These are phyloP conservation scores for Salvia hispanica DNA, from an alignment of 257 asterid species.

Conservation along the genomic window DNA sequence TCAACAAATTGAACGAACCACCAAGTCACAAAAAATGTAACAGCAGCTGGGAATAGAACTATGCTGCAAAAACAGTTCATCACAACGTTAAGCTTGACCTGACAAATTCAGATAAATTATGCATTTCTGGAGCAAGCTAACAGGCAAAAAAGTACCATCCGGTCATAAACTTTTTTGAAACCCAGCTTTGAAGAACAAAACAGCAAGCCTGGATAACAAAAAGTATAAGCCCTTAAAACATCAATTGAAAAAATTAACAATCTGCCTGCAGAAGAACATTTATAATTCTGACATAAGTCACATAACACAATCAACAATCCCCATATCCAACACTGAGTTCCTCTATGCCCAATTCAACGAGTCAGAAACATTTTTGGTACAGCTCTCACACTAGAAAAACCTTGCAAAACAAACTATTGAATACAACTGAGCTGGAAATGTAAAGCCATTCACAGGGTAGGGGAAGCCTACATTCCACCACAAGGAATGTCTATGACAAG, in stretches of 20 bases:
- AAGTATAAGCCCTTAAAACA: conserved; percentile 22
- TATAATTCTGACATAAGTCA: background rate
- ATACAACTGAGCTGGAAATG: conserved; percentile 10
- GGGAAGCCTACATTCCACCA: background rate
- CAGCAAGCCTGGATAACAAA: conserved; percentile 77
- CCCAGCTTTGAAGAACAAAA: conserved; percentile 87
- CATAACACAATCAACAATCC: background rate
- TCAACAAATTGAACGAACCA: conserved; percentile 95
- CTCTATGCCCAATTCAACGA: conserved; percentile 5
- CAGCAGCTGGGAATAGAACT: conserved; percentile 88
- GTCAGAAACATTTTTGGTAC: background rate
- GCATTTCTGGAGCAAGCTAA: conserved; percentile 13
- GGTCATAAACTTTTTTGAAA: conserved; percentile 93
- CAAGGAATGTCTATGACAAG: background rate
- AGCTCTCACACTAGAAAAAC: background rate
- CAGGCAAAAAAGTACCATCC: conserved; percentile 69
- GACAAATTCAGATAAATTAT: conserved; percentile 6
- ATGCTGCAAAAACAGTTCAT: conserved; percentile 60
- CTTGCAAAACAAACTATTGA: background rate
- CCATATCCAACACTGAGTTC: background rate
- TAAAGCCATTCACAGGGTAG: background rate
- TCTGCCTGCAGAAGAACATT: conserved; percentile 9
- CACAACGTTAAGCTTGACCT: conserved; percentile 24
- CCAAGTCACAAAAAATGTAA: conserved; percentile 90
- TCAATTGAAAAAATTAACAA: conserved; percentile 6